Conservation (phyloP, 2,329 filamentous ascomycete genomes). For the Mycogone perniciosa region DNA sequence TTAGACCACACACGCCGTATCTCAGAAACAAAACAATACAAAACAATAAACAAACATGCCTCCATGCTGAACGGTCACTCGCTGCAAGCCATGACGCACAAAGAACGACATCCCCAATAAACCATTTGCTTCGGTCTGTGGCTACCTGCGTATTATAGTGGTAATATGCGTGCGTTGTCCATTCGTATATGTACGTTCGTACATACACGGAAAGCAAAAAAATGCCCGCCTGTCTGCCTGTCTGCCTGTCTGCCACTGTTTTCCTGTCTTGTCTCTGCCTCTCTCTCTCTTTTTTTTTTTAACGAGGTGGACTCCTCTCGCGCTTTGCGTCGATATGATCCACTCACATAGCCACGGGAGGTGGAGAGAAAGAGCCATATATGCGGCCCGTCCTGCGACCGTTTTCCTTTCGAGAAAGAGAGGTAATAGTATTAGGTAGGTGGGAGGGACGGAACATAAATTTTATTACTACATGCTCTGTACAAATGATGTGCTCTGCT, state of each 20-base stretch:
- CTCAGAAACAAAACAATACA: not conserved
- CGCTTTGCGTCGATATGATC: too few relatives aligned
- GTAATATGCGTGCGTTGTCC: too few relatives aligned
- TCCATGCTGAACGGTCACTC: not conserved
- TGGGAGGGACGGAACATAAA: too few relatives aligned
- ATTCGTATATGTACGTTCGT: too few relatives aligned
- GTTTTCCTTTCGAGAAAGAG: not conserved
- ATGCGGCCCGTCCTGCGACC: not conserved
- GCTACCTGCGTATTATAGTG: too few relatives aligned
- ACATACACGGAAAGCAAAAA: not conserved
- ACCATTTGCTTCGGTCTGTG: too few relatives aligned
- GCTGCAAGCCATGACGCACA: not conserved
- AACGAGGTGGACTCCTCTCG: not conserved
- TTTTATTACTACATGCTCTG: too few relatives aligned
- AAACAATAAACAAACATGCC: not conserved
- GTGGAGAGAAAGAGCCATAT: not conserved
- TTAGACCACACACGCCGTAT: not conserved
- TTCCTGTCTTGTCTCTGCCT: not conserved
- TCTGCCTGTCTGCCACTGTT: not conserved
- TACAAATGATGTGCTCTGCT: too few relatives aligned
- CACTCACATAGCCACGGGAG: not conserved
- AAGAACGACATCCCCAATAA: not conserved
- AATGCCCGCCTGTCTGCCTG: not conserved
- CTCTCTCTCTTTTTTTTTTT: not conserved
- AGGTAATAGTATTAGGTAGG: too few relatives aligned